phyloP scores from a whole-genome alignment of 257 asterid species.

The Avicennia marina region DNA sequence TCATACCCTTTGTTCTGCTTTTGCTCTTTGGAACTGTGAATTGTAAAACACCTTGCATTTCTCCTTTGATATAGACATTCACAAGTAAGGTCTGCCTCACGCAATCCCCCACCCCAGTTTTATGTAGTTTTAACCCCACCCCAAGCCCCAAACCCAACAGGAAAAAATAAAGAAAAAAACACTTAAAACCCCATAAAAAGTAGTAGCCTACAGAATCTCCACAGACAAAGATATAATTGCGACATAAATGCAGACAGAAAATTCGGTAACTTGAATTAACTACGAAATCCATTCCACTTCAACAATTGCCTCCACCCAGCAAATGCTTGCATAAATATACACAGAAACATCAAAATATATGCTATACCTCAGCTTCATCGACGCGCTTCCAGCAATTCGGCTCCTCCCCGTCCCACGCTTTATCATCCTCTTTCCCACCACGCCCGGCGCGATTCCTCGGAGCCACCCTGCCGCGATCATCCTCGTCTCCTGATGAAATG shows the following conservation, averaged over 20 bases:
- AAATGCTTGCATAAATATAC: not conserved
- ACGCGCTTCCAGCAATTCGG: slow-evolving; percentile 92
- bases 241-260: slow-evolving; percentile 1
- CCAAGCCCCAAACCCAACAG: not conserved
- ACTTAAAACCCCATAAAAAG: not conserved
- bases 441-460: slow-evolving; percentile 41
- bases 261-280: slow-evolving; percentile 7
- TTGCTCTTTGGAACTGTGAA: not conserved
- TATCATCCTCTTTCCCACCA: slow-evolving; percentile 64
- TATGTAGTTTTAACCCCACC: not conserved
- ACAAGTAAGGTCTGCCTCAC: not conserved
- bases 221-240: not conserved
- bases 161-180: not conserved
- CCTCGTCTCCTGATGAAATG: slow-evolving; percentile 97
- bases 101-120: not conserved
- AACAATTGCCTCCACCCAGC: no score
- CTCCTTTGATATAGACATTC: not conserved
- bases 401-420: slow-evolving; percentile 82
- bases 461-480: slow-evolving; percentile 52
- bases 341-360: not conserved
- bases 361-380: slow-evolving; percentile 77
- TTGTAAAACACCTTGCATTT: not conserved
- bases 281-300: not conserved
- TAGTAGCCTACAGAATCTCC: slow-evolving; percentile 13
- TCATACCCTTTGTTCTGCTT: not conserved